A percentile compares a stretch with the other conserved stretches of the same genome.
phyloP scores from a whole-genome alignment of 495 filamentous ascomycete species.

The Talaromyces ruber region DNA sequence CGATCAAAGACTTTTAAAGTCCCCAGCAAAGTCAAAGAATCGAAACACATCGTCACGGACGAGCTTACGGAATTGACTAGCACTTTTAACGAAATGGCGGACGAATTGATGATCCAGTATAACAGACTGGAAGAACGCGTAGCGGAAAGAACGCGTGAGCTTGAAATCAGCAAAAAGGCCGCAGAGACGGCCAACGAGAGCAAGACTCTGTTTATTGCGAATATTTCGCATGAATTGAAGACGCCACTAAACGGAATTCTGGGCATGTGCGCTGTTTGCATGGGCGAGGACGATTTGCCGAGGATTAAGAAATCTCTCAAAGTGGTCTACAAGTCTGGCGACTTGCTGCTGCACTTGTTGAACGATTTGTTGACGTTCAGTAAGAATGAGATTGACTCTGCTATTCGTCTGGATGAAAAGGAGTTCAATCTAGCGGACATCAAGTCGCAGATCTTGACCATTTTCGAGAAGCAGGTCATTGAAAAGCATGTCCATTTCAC shows the following conservation, averaged over 20 bases:
- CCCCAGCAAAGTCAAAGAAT: slow-evolving; percentile 68
- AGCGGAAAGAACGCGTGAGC: slow-evolving; percentile 67
- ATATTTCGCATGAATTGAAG: slow-evolving; percentile 90
- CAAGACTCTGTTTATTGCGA: slow-evolving; percentile 92
- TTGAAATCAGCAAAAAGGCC: slow-evolving; percentile 82
- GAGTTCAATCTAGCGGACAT: slow-evolving; percentile 79
- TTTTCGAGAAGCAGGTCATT: slow-evolving; percentile 82
- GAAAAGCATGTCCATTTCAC: slow-evolving; percentile 66
- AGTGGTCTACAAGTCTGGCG: slow-evolving; percentile 84
- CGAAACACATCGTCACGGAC: slow-evolving; percentile 69
- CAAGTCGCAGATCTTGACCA: slow-evolving; percentile 66
- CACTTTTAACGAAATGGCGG: slow-evolving; percentile 91
- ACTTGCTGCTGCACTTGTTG: slow-evolving; percentile 77
- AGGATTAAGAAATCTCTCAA: slow-evolving; percentile 74
- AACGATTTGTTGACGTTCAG: slow-evolving; percentile 88
- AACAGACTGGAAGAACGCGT: slow-evolving; percentile 76
- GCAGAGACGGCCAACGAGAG: slow-evolving; percentile 90
- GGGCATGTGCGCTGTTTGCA: slow-evolving; percentile 85
- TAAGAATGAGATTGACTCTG: slow-evolving; percentile 83
- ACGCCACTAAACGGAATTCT: slow-evolving; percentile 90
- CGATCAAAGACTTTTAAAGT: slow-evolving; percentile 60
- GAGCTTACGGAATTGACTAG: slow-evolving; percentile 79
- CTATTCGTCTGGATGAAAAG: slow-evolving; percentile 71
- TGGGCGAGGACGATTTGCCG: slow-evolving; percentile 73
- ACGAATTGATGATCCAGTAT: slow-evolving; percentile 82